phyloP scores from a whole-genome alignment of 1,284 basidiomycete genomes.

The Wolfiporia cocos region DNA sequence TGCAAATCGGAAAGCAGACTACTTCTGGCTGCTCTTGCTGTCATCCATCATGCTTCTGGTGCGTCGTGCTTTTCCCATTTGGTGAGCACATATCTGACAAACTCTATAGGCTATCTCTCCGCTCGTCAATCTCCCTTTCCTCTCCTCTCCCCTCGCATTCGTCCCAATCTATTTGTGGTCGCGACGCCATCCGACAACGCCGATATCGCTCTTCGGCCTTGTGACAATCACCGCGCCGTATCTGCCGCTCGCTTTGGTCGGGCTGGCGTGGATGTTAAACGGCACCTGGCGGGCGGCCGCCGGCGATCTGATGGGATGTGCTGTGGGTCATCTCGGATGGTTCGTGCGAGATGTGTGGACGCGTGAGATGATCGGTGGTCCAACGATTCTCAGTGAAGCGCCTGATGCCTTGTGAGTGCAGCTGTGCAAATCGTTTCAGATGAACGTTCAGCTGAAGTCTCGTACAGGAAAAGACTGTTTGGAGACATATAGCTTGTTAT shows the following conservation, averaged over 20 bases:
- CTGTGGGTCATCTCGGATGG: conserved; percentile 89
- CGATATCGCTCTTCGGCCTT: conserved; percentile 93
- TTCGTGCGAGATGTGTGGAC: conserved; percentile 95
- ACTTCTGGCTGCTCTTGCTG: conserved; percentile 86
- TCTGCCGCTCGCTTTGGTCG: conserved; percentile 86
- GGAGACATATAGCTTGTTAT: conserved; percentile 36
- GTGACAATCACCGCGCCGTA: conserved; percentile 95
- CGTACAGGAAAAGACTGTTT: conserved; percentile 53
- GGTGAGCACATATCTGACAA: conserved; percentile 2
- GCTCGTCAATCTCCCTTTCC: conserved; percentile 85
- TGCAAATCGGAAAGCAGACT: conserved; percentile 85
- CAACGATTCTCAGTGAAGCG: conserved; percentile 70
- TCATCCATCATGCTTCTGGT: conserved; percentile 82
- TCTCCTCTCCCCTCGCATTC: conserved; percentile 85
- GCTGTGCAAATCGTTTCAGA: background rate
- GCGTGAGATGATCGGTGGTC: conserved; percentile 81
- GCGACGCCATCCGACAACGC: conserved; percentile 85
- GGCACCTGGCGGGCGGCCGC: conserved; percentile 83
- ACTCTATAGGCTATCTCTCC: conserved; percentile 68
- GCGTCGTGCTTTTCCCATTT: conserved; percentile 21
- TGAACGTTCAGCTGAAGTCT: conserved; percentile 3
- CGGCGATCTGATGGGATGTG: conserved; percentile 83
- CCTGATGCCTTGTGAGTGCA: conserved; percentile 72
- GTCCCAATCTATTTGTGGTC: conserved; percentile 98
- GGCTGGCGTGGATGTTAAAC: conserved; percentile 86